Conservation (phyloP, 768 basidiomycete species). For the Tubosaeta sp. region DNA sequence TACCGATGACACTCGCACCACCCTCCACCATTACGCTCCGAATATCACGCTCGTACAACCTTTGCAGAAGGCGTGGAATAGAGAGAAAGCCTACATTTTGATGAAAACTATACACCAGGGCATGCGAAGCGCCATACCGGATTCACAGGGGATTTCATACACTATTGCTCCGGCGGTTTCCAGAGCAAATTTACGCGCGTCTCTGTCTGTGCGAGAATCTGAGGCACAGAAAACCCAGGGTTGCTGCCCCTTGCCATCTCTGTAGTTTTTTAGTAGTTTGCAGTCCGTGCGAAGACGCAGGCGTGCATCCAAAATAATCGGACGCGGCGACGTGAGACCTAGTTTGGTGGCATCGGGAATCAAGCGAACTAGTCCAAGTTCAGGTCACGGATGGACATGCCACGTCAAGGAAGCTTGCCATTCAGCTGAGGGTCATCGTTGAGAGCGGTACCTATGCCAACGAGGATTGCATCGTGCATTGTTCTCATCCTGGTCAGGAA, state of each 20-base stretch:
- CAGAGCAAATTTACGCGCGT: constrained; percentile 41
- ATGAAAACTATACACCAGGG: neutral
- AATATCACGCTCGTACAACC: constrained; percentile 55
- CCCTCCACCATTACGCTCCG: constrained; percentile 93
- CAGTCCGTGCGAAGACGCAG: constrained; percentile 63
- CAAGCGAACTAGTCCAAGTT: constrained; percentile 44
- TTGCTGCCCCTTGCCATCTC: constrained; percentile 52
- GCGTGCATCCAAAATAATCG: constrained; percentile 76
- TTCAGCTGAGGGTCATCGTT: constrained; percentile 96
- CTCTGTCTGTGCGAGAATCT: constrained; percentile 10
- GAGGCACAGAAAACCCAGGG: constrained; percentile 68
- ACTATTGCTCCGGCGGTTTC: constrained; percentile 65
- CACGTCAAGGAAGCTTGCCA: constrained; percentile 43
- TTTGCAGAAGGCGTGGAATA: constrained; percentile 46
- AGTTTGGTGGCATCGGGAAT: constrained; percentile 40
- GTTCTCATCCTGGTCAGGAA: constrained; percentile 67
- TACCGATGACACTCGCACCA: constrained; percentile 76
- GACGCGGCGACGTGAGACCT: constrained; percentile 57
- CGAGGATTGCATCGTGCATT: constrained; percentile 88
- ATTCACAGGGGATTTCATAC: constrained; percentile 42
- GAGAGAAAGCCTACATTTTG: constrained; percentile 34
- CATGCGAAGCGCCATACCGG: constrained; percentile 30
- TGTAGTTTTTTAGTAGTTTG: constrained; percentile 67
- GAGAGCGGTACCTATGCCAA: constrained; percentile 85
- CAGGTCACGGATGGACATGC: neutral